Conservation (phyloP, 1,284 basidiomycete genomes). For the Puccinia novopanici region DNA sequence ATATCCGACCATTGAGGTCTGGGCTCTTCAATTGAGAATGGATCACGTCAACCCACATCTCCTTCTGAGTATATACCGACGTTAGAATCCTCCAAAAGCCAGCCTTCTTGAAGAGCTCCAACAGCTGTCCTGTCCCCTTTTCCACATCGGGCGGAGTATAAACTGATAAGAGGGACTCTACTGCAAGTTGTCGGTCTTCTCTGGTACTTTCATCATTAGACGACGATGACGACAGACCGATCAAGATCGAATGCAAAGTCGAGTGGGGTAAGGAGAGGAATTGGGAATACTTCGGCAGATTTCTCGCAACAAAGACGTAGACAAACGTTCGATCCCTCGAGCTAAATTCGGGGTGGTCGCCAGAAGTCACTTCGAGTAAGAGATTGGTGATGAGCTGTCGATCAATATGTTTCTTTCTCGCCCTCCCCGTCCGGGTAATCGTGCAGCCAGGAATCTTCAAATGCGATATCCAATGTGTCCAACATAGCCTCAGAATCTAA, state of each 20-base stretch:
- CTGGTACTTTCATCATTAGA: constrained; percentile 67
- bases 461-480: constrained; percentile 88
- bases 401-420: constrained; percentile 57
- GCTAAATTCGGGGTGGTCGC: constrained; percentile 30
- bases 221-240: constrained; percentile 74
- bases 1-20: constrained; percentile 68
- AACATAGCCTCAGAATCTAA: constrained; percentile 95
- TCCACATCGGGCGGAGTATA: constrained; percentile 68
- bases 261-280: constrained; percentile 73
- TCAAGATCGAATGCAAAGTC: constrained; percentile 73
- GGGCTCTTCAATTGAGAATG: constrained; percentile 75
- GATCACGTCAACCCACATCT: constrained; percentile 74
- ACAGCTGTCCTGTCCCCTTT: constrained; percentile 62
- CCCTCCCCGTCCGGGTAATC: constrained; percentile 60
- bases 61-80: constrained; percentile 73
- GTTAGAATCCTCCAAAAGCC: constrained; percentile 88
- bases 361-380: constrained; percentile 73
- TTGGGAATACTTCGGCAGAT: constrained; percentile 93
- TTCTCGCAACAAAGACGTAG: constrained; percentile 93
- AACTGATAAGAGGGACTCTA: constrained; percentile 88
- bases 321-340: constrained; percentile 73
- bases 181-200: constrained; percentile 91
- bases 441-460: constrained; percentile 89
- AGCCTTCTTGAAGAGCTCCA: constrained; percentile 74
- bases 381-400: constrained; percentile 83